Conservation (phyloP, 768 basidiomycete species). For the Auricularia sp. region DNA sequence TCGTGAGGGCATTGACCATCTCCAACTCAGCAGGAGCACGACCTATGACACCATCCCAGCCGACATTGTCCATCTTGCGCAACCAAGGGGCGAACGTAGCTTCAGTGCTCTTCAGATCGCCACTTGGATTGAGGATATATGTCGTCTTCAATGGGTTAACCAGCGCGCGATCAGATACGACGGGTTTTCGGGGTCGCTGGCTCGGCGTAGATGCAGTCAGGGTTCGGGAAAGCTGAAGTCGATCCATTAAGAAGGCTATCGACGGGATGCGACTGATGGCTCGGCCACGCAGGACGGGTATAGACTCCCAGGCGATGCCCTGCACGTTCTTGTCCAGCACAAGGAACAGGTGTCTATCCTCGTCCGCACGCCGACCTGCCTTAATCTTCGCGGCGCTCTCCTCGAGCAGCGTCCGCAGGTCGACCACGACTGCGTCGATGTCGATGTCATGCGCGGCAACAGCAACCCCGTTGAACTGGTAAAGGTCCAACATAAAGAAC, state of each 20-base stretch:
- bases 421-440: conserved; percentile 79
- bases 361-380: conserved; percentile 17
- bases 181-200: conserved; percentile 2
- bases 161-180: conserved; percentile 32
- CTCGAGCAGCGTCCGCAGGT: conserved; percentile 67
- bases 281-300: conserved; percentile 72
- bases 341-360: conserved; percentile 73
- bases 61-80: conserved; percentile 53
- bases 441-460: conserved; percentile 89
- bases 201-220: conserved; percentile 14
- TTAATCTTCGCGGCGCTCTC: conserved; percentile 45
- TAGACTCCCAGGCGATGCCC: conserved; percentile 90
- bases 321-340: conserved; percentile 85
- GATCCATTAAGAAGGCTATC: conserved; percentile 77
- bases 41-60: conserved; percentile 81
- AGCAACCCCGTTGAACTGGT: conserved; percentile 85
- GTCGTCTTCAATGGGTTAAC: conserved; percentile 65
- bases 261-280: conserved; percentile 92
- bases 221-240: conserved; percentile 53
- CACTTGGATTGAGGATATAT: conserved; percentile 86
- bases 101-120: conserved; percentile 80
- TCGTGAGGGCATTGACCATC: conserved; percentile 58
- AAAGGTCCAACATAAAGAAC: conserved; percentile 88
- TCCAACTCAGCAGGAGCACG: conserved; percentile 76
- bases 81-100: conserved; percentile 74